Percentiles rank a stretch among this genome's conserved stretches.
Conservation (phyloP, 208 protist genomes). For the Crithidia sp. region DNA sequence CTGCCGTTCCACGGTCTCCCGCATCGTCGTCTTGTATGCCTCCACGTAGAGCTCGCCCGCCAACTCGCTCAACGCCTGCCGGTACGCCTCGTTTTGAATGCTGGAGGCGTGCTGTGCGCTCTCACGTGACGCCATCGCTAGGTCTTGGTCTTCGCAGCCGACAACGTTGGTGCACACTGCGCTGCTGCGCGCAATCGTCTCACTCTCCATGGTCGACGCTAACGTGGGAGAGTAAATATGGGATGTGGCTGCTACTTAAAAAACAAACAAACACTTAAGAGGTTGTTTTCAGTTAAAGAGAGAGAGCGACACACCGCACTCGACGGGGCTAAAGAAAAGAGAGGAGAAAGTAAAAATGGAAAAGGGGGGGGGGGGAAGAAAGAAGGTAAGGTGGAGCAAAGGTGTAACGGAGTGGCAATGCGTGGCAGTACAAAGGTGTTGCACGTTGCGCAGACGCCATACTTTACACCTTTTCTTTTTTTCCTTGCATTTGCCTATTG, state of each 20-base stretch:
- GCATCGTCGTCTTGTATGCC: conserved; percentile 53
- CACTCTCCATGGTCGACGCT: conserved; percentile 5
- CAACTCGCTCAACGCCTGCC: conserved; percentile 69
- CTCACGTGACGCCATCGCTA: conserved; percentile 67
- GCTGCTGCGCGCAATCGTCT: neutral
- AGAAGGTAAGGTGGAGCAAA: no score
- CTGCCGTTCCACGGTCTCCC: conserved; percentile 11
- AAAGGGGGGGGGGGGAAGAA: neutral
- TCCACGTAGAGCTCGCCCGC: conserved; percentile 72
- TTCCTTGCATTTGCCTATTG: no score
- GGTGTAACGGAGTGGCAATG: no score
- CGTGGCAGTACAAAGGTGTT: no score
- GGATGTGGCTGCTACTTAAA: no score
- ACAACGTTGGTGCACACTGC: neutral
- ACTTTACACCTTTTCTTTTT: no score
- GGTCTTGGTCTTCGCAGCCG: conserved; percentile 49
- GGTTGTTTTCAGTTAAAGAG: no score
- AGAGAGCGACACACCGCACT: no score
- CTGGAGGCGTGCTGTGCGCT: conserved; percentile 41
- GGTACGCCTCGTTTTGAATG: conserved; percentile 72
- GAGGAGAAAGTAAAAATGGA: conserved; percentile 19
- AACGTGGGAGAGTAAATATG: no score
- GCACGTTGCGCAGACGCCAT: no score
- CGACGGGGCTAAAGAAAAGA: neutral
- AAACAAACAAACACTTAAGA: no score